Evolutionary conservation across 2,329 filamentous ascomycete genomes (phyloP), one percentile per base, ranked within the genome.

Genomic region (Emmonsiellopsis sp.): DNA sequence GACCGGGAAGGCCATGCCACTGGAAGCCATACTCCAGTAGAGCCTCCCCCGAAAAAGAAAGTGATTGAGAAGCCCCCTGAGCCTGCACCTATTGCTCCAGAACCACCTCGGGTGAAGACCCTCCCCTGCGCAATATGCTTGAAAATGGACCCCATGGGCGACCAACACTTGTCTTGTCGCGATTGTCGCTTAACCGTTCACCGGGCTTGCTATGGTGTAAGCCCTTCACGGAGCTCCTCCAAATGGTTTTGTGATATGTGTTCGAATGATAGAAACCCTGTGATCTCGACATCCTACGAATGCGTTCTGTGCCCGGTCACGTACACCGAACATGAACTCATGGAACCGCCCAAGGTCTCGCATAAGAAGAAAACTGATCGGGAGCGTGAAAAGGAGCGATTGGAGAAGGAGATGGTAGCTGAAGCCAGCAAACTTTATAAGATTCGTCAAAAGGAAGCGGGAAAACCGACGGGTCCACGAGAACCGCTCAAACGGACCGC

Each of bases 171-270:
- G 13, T 83, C 85, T 41, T 98, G 93, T 69, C 81, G 83, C 48
- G 89, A 95, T 64, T 98, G 93, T 69, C 86, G 89, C 51, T 74
- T 98, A 69, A 90, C 90, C 3, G 92, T 97, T 26, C 93, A 98
- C 70, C 86, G 87, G 52, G 83, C 83, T 57, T 98, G 93, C 71
- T 98, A 97, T 66, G 93, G 93, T n/a, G 79, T 97, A 34, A 82
- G 85, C 45, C 83, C 85, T 49, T 72, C 71, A 54, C 82, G 87
- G 42, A 79, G 78, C 52, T 79, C 82, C 34, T 80, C 79, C 44
- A 95, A 95, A 70, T 98, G 93, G 93, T 82, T 86, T 41, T 98
- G 93, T 69, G 93, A 97, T 70, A 95, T 91, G 81, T 98, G 93
- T 70, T 78, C 84, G 38, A 98, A 98, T 65, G 93, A 98, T 67